Base-by-base conservation (phyloP, 441 rosid genomes). In the Hypseocharis bilobata region DNA sequence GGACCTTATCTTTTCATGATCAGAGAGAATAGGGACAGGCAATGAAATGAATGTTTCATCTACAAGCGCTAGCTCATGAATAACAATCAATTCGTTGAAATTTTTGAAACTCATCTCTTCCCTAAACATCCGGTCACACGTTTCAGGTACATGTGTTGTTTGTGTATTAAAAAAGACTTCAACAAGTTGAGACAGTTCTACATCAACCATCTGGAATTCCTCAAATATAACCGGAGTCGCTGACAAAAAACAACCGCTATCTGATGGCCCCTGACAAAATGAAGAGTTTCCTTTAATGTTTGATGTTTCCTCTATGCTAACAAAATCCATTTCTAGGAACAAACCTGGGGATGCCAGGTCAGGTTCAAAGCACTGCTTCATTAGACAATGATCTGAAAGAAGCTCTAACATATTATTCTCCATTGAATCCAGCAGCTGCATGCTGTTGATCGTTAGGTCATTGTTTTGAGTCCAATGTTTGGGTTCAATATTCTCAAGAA, bases 1-100 rank as follows among this genome's bases (percentile, higher is more conserved):
- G 68, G 91, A 76, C 70, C 67, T 81, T 58, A 63, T 58, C 67
- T 74, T 76, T 74, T 74, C 72, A 63, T 74, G 56, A 57, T 84
- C 84, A 52, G 77, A 71, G 54, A 86, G 72, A 74, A 85, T 68
- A 64, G 96, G 98, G 51, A 82, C 71, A 5, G 92, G 98, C 86
- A 89, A 62, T 64, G 98, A 84, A 76, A 76, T 86, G 76, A 94
- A 94, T 63, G 77, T 75, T 68, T 83, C 96, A 78, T 91, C 96
- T 63, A 65, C 77, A 62, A 81, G 81, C 63, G 87, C 83, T 65
- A 94, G 86, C 79, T 91, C 98, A 60, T 62, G 77, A 79, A 81
- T 78, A 69, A 89, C 85, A 72, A 91, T 78, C 85, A 91, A 69
- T 27, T 91, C 91, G 74, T 79, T 77, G 65, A 84, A 86, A 76